Percentiles rank a stretch among this genome's conserved stretches.
Conservation (phyloP, 495 filamentous ascomycete species). For the Trichoderma virens region DNA sequence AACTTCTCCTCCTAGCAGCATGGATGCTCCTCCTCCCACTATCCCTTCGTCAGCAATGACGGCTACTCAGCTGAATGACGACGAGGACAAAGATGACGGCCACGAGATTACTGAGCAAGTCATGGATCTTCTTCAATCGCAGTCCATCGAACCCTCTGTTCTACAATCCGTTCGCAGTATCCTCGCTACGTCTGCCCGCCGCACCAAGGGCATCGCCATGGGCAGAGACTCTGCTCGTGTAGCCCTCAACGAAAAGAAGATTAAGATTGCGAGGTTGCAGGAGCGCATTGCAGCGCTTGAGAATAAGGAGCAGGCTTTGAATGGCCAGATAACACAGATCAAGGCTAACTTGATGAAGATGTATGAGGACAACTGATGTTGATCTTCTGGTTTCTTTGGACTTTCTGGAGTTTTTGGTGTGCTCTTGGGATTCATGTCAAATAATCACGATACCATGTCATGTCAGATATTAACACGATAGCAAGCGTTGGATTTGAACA, state of each 20-base stretch:
- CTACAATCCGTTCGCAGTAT: not conserved
- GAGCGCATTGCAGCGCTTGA: conserved; percentile 6
- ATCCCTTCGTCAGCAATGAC: not conserved
- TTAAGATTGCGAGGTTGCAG: conserved; percentile 1
- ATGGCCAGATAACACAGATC: conserved; percentile 1
- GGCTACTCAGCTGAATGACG: not conserved
- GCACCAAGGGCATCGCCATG: conserved; percentile 3
- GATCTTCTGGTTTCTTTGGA: not conserved
- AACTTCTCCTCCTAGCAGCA: not conserved
- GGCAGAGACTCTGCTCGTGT: conserved; percentile 4
- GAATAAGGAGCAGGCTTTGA: not conserved
- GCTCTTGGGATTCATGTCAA: not conserved
- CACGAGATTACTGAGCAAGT: not conserved
- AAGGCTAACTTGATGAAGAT: conserved; percentile 9
- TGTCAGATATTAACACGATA: too few species aligned
- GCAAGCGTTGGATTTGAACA: too few species aligned
- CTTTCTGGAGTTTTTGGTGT: not conserved
- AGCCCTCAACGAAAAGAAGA: conserved; percentile 1
- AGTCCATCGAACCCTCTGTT: not conserved
- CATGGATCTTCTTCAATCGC: conserved; percentile 2
- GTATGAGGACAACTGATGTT: not conserved
- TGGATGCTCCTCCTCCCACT: not conserved
- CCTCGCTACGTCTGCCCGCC: not conserved
- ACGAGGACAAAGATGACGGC: not conserved
- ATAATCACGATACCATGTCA: not conserved